These are phyloP conservation scores for Tolypocladium album DNA, from an alignment of 2,329 filamentous ascomycete species.

Conservation along the genomic window DNA sequence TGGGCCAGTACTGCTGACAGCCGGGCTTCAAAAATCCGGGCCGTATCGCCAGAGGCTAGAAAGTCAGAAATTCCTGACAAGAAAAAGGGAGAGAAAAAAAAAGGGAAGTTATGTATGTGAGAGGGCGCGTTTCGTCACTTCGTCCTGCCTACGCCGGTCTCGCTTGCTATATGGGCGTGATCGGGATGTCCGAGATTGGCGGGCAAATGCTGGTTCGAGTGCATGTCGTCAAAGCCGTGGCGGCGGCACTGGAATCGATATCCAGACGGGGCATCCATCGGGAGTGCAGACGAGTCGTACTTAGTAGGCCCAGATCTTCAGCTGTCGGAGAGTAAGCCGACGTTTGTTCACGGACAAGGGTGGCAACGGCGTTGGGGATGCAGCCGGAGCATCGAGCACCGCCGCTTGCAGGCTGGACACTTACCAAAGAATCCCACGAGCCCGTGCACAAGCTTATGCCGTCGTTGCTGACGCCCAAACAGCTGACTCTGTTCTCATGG, in stretches of 20 bases:
- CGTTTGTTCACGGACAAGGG: not conserved
- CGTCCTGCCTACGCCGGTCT: conserved; percentile 27
- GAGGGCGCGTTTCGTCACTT: conserved; percentile 27
- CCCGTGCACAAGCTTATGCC: conserved; percentile 98
- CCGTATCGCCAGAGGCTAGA: conserved; percentile 11
- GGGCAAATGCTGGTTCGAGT: conserved; percentile 19
- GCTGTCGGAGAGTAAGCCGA: conserved; percentile 33
- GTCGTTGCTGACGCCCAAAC: conserved; percentile 96
- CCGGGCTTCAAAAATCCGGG: conserved; percentile 10
- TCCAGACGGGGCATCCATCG: conserved; percentile 16
- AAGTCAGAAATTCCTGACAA: conserved; percentile 7
- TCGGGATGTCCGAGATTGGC: conserved; percentile 16
- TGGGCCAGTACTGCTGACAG: conserved; percentile 13
- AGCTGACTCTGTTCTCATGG: conserved; percentile 98
- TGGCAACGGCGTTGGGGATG: not conserved
- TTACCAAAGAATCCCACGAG: conserved; percentile 97
- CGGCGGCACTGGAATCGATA: conserved; percentile 16
- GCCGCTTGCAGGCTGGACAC: conserved; percentile 22
- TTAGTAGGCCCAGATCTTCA: conserved; percentile 83
- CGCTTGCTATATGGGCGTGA: conserved; percentile 19
- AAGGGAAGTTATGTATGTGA: conserved; percentile 16
- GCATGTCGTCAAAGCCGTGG: conserved; percentile 14
- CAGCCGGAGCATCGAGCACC: not conserved
- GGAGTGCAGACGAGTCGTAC: conserved; percentile 9
- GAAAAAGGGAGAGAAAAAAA: not conserved